Percentiles rank a stretch among this genome's conserved stretches.
Evolutionary conservation across 129 eudicot genomes (phyloP).

Genomic region (Artemisia argyi): DNA sequence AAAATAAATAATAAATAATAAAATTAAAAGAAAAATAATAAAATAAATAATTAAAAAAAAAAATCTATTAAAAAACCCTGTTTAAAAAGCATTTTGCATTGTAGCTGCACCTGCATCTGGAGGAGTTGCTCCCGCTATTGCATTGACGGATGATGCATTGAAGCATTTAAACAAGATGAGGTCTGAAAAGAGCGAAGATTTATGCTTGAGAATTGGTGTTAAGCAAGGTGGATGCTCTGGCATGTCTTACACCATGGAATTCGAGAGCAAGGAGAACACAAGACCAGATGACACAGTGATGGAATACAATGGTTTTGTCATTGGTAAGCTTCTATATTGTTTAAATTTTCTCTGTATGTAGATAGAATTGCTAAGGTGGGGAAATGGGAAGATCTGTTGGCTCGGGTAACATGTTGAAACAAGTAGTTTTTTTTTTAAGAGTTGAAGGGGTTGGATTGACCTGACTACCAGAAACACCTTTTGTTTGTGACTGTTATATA

Average conservation of each 20-base stretch:
- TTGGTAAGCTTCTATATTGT: conserved; percentile 51
- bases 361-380: not conserved
- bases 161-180: conserved; percentile 89
- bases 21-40: too few relatives aligned
- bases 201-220: conserved; percentile 92
- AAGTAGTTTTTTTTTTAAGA: not conserved
- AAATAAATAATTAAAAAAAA: too few relatives aligned
- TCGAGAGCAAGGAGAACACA: conserved; percentile 75
- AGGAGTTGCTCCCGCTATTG: conserved; percentile 87
- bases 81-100: not conserved
- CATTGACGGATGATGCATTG: conserved; percentile 79
- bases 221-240: conserved; percentile 99
- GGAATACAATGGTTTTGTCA: conserved; percentile 83
- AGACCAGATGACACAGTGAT: conserved; percentile 91
- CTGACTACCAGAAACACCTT: not conserved
- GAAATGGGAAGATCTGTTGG: not conserved
- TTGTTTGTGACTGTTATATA: too few relatives aligned
- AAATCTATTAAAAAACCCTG: not conserved
- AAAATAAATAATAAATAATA: too few relatives aligned
- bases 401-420: not conserved
- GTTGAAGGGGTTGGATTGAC: not conserved
- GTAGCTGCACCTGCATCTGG: conserved; percentile 72
- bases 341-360: conserved; percentile 7
- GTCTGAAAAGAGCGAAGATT: conserved; percentile 66
- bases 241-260: conserved; percentile 97